Base-by-base conservation (phyloP, 768 basidiomycete species). In the Mycena vulgaris region DNA sequence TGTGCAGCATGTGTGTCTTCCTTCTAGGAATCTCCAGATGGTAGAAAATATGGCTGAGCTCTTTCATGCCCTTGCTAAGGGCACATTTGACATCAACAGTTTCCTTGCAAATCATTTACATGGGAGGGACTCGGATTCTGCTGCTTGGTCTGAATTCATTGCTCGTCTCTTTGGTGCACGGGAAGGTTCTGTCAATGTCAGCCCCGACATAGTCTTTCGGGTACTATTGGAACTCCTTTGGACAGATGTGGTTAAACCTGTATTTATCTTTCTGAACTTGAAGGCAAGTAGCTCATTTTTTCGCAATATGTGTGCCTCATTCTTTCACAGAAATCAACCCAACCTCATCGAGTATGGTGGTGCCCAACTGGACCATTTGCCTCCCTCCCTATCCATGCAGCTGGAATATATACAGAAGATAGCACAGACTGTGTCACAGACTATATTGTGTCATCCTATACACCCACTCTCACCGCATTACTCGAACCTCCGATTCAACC, bases 401-500 rank as follows among this genome's bases (percentile, higher is more conserved):
- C 74, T 30, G 71, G 67, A 23, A 56, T 59, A 10, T 75, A 70
- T 31, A 27, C 21, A 16, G 21, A 47, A 39, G 55, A 66, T 19
- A 51, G 21, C 40, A 39, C 30, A 31, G 33, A 53, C 13, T 40
- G 59, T 39, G 52, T 70, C 21, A 14, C 69, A 28, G 71, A 72
- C 39, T 74, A 66, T 59, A 49, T 63, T 25, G 53, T 75, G 23
- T 75, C 74, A 16, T 75, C 72, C 21, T 75, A 75, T 31, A 70
- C 69, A 25, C 69, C 68, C 13, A 73, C 69, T 2, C 49, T 75
- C 27, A 65, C 63, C 21, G 48, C 72, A 8, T 40, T 73, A n/a
- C 48, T 73, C 28, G 52, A 53, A 17, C 51, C 49, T 31, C 63
- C 52, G 13, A 16, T 28, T 16, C n/a, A 40, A 4, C n/a, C 39